A percentile compares a stretch with the other conserved stretches of the same genome.
Evolutionary conservation across 441 rosid species (phyloP).

Genomic region (Pelargonium citronellum): DNA sequence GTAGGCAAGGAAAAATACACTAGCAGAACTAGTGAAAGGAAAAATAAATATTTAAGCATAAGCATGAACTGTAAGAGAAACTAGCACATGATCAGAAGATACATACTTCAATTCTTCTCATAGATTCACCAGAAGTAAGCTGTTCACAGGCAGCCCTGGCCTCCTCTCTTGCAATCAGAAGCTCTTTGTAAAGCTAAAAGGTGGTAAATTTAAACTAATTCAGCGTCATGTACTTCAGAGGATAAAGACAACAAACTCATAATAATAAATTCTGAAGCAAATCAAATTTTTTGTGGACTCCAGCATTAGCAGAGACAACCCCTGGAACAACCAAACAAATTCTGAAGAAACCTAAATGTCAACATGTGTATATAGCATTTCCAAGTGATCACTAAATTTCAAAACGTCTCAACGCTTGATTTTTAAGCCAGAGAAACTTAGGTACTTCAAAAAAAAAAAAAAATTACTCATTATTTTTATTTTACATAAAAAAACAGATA

Average conservation of each 20-base stretch:
- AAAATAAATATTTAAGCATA: slow-evolving; percentile 8
- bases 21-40: neutral
- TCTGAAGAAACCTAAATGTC: neutral
- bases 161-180: slow-evolving; percentile 56
- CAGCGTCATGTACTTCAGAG: slow-evolving; percentile 12
- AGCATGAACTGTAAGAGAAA: slow-evolving; percentile 20
- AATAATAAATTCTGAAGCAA: neutral
- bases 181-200: slow-evolving; percentile 56
- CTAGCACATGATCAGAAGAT: slow-evolving; percentile 22
- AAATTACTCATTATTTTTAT: neutral
- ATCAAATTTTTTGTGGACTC: slow-evolving; percentile 2
- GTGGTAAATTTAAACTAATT: slow-evolving; percentile 9
- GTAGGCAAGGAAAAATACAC: slow-evolving; percentile 13
- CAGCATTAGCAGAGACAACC: neutral
- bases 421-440: neutral
- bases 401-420: neutral
- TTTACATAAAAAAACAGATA: neutral
- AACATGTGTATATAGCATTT: neutral
- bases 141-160: slow-evolving; percentile 48
- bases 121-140: slow-evolving; percentile 42
- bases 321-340: slow-evolving; percentile 6
- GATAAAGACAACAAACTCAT: slow-evolving; percentile 13
- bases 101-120: slow-evolving; percentile 38
- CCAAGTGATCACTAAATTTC: neutral
- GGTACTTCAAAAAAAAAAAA: neutral